A percentile compares a stretch with the other conserved stretches of the same genome.
Conservation (phyloP, 1,284 basidiomycete genomes). For the Cutaneotrichosporon mucoides region DNA sequence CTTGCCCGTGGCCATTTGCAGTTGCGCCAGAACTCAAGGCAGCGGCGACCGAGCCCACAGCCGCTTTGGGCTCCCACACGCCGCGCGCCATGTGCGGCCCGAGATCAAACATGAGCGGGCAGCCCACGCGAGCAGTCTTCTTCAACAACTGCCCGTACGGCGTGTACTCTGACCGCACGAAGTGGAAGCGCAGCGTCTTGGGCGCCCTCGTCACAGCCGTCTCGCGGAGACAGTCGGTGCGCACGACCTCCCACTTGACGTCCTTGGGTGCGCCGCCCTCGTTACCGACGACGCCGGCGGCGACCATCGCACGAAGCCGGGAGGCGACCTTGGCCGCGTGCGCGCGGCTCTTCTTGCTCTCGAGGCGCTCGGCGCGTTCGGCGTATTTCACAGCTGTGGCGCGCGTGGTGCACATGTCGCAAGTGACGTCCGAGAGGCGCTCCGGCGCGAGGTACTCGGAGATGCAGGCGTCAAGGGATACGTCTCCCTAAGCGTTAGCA, state of each 20-base stretch:
- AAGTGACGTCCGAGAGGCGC: slow-evolving; percentile 50
- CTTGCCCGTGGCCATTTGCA: neutral
- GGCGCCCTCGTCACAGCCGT: slow-evolving; percentile 61
- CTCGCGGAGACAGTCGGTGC: slow-evolving; percentile 36
- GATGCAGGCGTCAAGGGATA: slow-evolving; percentile 49
- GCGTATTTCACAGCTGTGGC: slow-evolving; percentile 43
- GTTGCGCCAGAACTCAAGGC: neutral
- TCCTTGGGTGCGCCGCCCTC: slow-evolving; percentile 11
- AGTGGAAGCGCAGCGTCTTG: slow-evolving; percentile 72
- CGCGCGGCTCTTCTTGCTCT: slow-evolving; percentile 58
- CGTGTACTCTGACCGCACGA: slow-evolving; percentile 74
- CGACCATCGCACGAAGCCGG: slow-evolving; percentile 61
- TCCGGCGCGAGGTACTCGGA: slow-evolving; percentile 51
- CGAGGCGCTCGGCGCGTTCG: slow-evolving; percentile 11
- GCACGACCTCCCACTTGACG: slow-evolving; percentile 39
- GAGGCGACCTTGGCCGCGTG: slow-evolving; percentile 64
- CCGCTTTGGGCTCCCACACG: slow-evolving; percentile 36
- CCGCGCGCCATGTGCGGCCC: slow-evolving; percentile 59
- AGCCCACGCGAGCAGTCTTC: slow-evolving; percentile 71
- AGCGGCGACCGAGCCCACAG: neutral
- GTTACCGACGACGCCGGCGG: slow-evolving; percentile 30
- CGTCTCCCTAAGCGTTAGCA: slow-evolving; percentile 40
- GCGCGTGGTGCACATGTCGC: slow-evolving; percentile 50
- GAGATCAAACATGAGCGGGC: slow-evolving; percentile 79
- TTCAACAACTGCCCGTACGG: slow-evolving; percentile 68